Conservation (phyloP, 257 asterid genomes). For the Solanum microdontum region DNA sequence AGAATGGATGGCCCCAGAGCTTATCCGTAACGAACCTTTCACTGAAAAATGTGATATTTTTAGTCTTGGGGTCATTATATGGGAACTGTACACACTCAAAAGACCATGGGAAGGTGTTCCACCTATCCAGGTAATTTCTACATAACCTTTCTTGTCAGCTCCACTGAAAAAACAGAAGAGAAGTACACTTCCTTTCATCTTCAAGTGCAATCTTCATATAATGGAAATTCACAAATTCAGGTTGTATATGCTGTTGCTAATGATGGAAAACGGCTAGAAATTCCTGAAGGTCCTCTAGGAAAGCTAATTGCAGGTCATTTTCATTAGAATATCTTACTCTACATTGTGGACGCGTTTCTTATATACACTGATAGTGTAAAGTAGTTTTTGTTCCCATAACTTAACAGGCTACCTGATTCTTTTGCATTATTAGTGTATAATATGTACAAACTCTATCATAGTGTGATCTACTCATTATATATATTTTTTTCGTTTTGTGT, state of each 20-base stretch:
- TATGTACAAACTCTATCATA: neutral
- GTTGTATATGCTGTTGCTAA: constrained; percentile 79
- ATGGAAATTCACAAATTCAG: constrained; percentile 16
- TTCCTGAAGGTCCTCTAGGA: constrained; percentile 74
- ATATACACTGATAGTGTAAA: neutral
- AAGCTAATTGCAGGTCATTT: constrained; percentile 53
- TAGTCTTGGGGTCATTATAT: constrained; percentile 81
- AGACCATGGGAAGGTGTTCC: constrained; percentile 89
- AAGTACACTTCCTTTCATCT: no score
- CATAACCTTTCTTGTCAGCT: neutral
- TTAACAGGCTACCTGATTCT: neutral
- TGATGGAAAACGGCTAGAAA: constrained; percentile 62
- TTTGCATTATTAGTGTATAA: neutral
- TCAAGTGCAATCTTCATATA: neutral
- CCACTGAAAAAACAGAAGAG: neutral
- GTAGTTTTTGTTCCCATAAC: neutral
- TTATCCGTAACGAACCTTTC: constrained; percentile 82
- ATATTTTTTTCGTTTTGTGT: neutral
- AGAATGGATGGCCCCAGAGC: constrained; percentile 98
- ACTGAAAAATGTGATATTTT: constrained; percentile 80
- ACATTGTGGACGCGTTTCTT: neutral
- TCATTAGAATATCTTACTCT: neutral
- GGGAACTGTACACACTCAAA: constrained; percentile 83
- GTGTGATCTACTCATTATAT: neutral
- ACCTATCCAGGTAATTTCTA: constrained; percentile 43